phyloP scores from a whole-genome alignment of 352 stramenopile species.

The Globisporangium takayamanum region DNA sequence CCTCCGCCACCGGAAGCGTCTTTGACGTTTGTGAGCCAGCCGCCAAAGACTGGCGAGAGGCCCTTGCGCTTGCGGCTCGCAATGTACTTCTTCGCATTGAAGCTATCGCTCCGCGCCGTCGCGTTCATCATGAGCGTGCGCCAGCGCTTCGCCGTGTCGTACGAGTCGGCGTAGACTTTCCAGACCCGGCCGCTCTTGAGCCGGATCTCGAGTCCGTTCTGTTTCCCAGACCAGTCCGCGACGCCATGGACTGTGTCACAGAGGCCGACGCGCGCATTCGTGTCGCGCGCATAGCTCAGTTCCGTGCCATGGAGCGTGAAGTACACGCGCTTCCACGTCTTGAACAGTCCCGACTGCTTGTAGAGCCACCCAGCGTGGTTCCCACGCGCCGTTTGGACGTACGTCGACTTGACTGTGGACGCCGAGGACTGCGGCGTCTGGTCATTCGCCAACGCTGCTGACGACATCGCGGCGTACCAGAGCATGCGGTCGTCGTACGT shows the following conservation, averaged over 20 bases:
- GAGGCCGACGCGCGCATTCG: conserved; percentile 52
- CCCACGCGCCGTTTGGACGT: conserved; percentile 58
- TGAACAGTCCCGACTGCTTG: conserved; percentile 75
- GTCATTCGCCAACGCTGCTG: conserved; percentile 42
- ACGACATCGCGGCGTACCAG: conserved; percentile 72
- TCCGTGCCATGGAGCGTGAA: conserved; percentile 75
- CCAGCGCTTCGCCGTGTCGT: conserved; percentile 74
- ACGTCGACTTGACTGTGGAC: conserved; percentile 61
- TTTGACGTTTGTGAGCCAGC: conserved; percentile 66
- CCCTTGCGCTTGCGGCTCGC: conserved; percentile 60
- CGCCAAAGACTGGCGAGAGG: conserved; percentile 58
- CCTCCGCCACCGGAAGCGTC: conserved; percentile 17
- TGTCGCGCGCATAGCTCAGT: conserved; percentile 64
- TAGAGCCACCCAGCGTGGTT: conserved; percentile 81
- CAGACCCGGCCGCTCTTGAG: conserved; percentile 63
- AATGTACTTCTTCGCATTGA: conserved; percentile 68
- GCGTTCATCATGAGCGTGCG: conserved; percentile 52
- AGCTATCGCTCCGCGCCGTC: conserved; percentile 36
- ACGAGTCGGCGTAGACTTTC: conserved; percentile 67
- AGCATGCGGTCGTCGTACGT: conserved; percentile 80
- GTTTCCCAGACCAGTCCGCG: conserved; percentile 63
- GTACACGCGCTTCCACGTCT: conserved; percentile 76
- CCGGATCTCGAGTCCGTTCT: conserved; percentile 60
- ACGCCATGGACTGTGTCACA: conserved; percentile 55
- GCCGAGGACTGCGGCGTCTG: conserved; percentile 20